These are phyloP conservation scores for Melastoma malabathricum DNA, from an alignment of 345 rosid genomes.

Conservation along the genomic window DNA sequence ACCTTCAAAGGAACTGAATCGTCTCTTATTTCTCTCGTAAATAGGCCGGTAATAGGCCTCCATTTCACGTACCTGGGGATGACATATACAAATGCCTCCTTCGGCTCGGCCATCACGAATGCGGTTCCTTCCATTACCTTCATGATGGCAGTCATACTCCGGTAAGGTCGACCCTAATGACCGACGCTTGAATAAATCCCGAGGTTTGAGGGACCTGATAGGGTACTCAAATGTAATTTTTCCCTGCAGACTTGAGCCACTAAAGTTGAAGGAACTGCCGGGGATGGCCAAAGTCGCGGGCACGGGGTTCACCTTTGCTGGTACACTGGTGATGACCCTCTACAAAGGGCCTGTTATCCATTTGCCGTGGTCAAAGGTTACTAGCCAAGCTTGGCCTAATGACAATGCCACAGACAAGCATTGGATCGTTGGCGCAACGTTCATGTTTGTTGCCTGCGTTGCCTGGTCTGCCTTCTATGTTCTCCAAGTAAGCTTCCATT, in stretches of 20 bases:
- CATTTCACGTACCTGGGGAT: constrained; percentile 56
- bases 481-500: constrained; percentile 25
- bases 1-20: not conserved
- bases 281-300: constrained; percentile 56
- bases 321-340: constrained; percentile 58
- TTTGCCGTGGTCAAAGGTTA: constrained; percentile 17
- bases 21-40: not conserved
- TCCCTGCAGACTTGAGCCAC: constrained; percentile 34
- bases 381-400: constrained; percentile 8
- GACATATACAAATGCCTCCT: constrained; percentile 57
- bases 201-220: no score
- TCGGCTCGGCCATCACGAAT: constrained; percentile 61
- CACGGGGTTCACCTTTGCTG: constrained; percentile 45
- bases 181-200: not conserved
- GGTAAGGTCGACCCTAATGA: constrained; percentile 18
- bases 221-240: not conserved
- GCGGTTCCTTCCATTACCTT: constrained; percentile 72
- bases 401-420: constrained; percentile 22
- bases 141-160: constrained; percentile 38
- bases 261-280: constrained; percentile 27
- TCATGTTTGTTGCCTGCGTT: constrained; percentile 51
- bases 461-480: constrained; percentile 64
- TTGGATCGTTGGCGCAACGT: constrained; percentile 48
- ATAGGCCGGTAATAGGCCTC: constrained; percentile 70
- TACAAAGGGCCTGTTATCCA: constrained; percentile 56